phyloP scores from a whole-genome alignment of 2,329 filamentous ascomycete species.

The Chaetothyriales sp. region DNA sequence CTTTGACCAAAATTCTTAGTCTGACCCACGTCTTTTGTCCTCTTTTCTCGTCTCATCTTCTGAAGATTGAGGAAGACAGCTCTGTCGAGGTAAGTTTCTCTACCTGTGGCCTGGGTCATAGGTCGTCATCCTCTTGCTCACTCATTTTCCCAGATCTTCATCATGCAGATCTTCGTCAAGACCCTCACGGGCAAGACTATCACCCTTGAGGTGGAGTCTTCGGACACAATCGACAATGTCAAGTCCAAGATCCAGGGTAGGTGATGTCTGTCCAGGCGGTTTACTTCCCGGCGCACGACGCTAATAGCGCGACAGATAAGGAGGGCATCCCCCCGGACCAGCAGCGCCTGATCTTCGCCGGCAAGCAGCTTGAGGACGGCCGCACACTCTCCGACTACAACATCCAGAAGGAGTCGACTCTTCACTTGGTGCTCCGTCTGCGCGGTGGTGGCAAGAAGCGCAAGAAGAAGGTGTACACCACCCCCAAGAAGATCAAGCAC shows the following conservation, averaged over 20 bases:
- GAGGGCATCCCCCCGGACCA: constrained; percentile 98
- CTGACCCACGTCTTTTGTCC: neutral
- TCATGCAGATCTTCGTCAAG: constrained; percentile 43
- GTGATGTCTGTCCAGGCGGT: constrained; percentile 11
- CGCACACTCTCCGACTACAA: constrained; percentile 99
- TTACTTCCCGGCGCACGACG: neutral
- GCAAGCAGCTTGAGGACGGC: constrained; percentile 99
- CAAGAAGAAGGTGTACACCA: constrained; percentile 99
- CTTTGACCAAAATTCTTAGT: neutral
- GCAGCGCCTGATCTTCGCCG: constrained; percentile 98
- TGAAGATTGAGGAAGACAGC: constrained; percentile 44
- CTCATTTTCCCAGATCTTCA: constrained; percentile 23
- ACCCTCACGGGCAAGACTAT: constrained; percentile 97
- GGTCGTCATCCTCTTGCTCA: neutral
- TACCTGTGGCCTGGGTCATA: neutral
- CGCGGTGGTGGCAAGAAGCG: constrained; percentile 99
- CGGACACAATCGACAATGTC: constrained; percentile 99
- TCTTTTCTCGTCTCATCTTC: constrained; percentile 7
- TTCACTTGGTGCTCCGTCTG: constrained; percentile 93
- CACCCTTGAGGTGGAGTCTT: constrained; percentile 99
- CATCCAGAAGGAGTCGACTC: constrained; percentile 99
- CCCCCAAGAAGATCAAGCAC: constrained; percentile 99
- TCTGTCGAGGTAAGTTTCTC: constrained; percentile 41
- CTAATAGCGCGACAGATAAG: constrained; percentile 58
- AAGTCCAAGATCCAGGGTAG: constrained; percentile 82